Conservation (phyloP, 1,284 basidiomycete genomes). For the Microbotryomycetes sp. region DNA sequence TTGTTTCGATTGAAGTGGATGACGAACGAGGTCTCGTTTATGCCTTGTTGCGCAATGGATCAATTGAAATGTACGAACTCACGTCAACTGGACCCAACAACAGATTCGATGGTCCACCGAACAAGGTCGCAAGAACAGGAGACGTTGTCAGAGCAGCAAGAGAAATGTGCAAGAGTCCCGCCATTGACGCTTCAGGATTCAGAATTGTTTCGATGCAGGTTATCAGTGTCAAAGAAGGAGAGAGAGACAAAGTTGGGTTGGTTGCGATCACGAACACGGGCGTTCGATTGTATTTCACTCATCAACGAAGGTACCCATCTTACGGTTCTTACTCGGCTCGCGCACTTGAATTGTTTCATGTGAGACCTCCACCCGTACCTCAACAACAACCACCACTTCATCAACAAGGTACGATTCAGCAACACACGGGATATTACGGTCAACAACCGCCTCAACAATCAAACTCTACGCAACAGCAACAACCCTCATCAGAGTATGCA, state of each 20-base stretch:
- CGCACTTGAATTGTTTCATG: constrained; percentile 62
- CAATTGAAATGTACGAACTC: constrained; percentile 53
- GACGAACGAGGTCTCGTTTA: constrained; percentile 62
- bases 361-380: constrained; percentile 63
- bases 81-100: constrained; percentile 14
- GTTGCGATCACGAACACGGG: constrained; percentile 73
- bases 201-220: constrained; percentile 42
- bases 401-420: constrained; percentile 4
- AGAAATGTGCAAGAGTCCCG: constrained; percentile 1
- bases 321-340: constrained; percentile 26
- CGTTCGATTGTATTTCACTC: constrained; percentile 68
- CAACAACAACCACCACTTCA: constrained; percentile 48
- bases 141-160: constrained; percentile 19
- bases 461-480: constrained; percentile 12
- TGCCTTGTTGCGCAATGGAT: constrained; percentile 60
- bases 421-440: constrained; percentile 19
- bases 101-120: constrained; percentile 21
- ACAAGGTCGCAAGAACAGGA: constrained; percentile 14
- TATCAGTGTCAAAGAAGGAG: constrained; percentile 43
- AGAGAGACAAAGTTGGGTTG: constrained; percentile 54
- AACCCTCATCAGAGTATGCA: constrained; percentile 20
- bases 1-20: constrained; percentile 62
- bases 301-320: constrained; percentile 39
- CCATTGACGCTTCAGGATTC: constrained; percentile 18
- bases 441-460: constrained; percentile 5